Percentiles rank a stretch among this genome's conserved stretches.
Conservation (phyloP, 2,329 filamentous ascomycete species). For the Ceratocystis albifundus region DNA sequence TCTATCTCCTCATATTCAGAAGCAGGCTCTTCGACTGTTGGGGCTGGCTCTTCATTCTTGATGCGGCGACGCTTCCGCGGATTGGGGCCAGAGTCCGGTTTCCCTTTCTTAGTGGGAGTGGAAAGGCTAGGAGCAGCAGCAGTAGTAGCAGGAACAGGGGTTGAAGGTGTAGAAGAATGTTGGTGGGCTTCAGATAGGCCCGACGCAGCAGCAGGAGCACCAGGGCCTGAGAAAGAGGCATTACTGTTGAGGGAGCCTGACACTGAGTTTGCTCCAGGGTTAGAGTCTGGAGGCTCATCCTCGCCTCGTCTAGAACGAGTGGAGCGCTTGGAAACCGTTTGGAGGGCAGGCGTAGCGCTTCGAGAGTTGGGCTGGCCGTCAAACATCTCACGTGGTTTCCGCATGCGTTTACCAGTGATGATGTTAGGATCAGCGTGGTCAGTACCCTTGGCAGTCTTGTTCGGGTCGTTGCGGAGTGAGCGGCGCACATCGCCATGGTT, state of each 20-base stretch:
- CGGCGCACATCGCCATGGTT: slow-evolving; percentile 42
- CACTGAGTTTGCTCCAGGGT: slow-evolving; percentile 27
- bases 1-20: slow-evolving; percentile 5
- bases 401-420: slow-evolving; percentile 42
- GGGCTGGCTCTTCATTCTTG: slow-evolving; percentile 14
- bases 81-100: slow-evolving; percentile 2
- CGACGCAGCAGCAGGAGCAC: background rate
- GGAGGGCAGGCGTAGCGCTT: slow-evolving; percentile 38
- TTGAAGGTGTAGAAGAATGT: slow-evolving; percentile 5
- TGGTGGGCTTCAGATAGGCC: slow-evolving; percentile 4
- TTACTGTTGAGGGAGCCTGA: slow-evolving; percentile 31
- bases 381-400: slow-evolving; percentile 41
- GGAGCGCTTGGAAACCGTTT: slow-evolving; percentile 23
- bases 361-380: slow-evolving; percentile 40
- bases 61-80: slow-evolving; percentile 20
- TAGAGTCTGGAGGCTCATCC: slow-evolving; percentile 28
- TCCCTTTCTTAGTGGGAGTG: slow-evolving; percentile 8
- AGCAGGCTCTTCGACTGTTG: background rate
- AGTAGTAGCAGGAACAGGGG: background rate
- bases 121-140: background rate
- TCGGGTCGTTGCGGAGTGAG: slow-evolving; percentile 45
- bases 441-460: slow-evolving; percentile 47
- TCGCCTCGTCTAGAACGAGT: slow-evolving; percentile 29
- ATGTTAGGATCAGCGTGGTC: slow-evolving; percentile 40
- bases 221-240: slow-evolving; percentile 16